Conservation (phyloP, 805 yeast genomes). For the Candida dendrica region DNA sequence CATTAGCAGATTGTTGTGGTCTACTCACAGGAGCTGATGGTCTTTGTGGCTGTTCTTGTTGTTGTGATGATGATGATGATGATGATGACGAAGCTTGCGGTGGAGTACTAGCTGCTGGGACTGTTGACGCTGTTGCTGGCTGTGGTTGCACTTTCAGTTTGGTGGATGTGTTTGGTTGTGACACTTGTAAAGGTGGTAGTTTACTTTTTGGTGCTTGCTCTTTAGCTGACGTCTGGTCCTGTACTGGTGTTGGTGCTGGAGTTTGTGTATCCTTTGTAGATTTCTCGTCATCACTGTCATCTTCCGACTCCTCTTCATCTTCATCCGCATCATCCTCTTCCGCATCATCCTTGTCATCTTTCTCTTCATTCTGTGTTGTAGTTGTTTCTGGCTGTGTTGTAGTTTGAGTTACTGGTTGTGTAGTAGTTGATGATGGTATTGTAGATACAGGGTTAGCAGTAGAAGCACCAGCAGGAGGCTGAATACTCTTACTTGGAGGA, state of each 20-base stretch:
- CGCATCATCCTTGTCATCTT: not conserved
- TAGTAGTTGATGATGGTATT: not conserved
- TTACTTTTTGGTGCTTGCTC: not conserved
- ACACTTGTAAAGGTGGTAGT: slow-evolving; percentile 1
- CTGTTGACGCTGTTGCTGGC: not conserved
- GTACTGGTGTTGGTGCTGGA: not conserved
- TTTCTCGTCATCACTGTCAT: not conserved
- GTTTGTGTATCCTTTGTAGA: not conserved
- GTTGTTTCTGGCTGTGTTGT: not conserved
- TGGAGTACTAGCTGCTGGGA: not conserved
- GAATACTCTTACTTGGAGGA: too few relatives aligned
- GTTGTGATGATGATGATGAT: slow-evolving; percentile 1
- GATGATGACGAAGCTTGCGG: slow-evolving; percentile 4
- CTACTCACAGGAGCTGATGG: slow-evolving; percentile 3
- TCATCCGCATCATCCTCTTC: not conserved
- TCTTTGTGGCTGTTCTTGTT: slow-evolving; percentile 10
- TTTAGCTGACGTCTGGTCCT: not conserved
- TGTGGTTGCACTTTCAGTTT: not conserved
- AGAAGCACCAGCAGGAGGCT: not conserved
- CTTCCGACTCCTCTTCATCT: not conserved
- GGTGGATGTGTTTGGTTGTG: not conserved
- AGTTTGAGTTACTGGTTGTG: not conserved
- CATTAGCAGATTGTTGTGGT: slow-evolving; percentile 21
- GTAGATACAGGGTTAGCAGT: too few relatives aligned
- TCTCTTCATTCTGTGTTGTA: slow-evolving; percentile 1